These are phyloP conservation scores for Saussurea involucrata DNA, from an alignment of 129 eudicot genomes.

Conservation along the genomic window DNA sequence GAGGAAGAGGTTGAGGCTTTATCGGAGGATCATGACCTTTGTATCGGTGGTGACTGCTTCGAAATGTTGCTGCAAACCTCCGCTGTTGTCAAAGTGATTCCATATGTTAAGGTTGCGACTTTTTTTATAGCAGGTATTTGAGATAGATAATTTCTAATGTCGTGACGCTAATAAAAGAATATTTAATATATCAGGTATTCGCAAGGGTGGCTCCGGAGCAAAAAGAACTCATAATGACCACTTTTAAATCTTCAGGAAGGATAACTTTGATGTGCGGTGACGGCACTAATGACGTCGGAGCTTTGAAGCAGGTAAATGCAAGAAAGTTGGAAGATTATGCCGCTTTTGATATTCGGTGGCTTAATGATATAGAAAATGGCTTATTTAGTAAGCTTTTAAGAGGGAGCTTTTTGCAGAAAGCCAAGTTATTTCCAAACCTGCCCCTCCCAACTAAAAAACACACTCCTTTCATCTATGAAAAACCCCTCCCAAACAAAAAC, in stretches of 20 bases:
- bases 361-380: no score
- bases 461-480: no score
- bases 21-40: constrained; percentile 74
- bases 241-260: constrained; percentile 84
- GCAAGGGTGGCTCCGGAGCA: constrained; percentile 99
- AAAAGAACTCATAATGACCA: constrained; percentile 88
- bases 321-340: no score
- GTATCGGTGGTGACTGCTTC: constrained; percentile 87
- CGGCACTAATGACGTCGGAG: constrained; percentile 96
- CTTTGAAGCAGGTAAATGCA: constrained; percentile 79
- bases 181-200: constrained; percentile 53
- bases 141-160: background rate
- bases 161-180: background rate
- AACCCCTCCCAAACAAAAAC: no score
- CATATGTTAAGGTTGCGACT: constrained; percentile 68
- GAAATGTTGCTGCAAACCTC: constrained; percentile 89
- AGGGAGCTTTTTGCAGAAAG: no score
- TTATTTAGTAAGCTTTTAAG: no score
- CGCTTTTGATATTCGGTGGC: no score
- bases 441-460: no score
- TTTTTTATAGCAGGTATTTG: background rate
- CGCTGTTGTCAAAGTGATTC: constrained; percentile 72
- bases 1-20: constrained; percentile 68
- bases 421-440: no score
- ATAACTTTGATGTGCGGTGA: constrained; percentile 94